Evolutionary conservation across 1,284 basidiomycete genomes (phyloP).

Genomic region (Athelia sp.): DNA sequence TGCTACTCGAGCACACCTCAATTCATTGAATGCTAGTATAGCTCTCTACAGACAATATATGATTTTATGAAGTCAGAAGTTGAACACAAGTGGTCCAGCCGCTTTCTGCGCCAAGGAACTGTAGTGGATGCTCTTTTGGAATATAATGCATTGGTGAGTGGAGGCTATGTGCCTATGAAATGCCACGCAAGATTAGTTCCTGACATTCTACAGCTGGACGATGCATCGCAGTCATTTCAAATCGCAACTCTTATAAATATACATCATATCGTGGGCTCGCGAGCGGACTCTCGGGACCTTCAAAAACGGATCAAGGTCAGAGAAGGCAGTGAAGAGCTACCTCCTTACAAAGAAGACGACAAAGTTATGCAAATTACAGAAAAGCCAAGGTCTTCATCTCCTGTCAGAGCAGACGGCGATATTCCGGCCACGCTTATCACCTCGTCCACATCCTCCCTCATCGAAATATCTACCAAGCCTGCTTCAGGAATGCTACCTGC

Average conservation of each 20-base stretch:
- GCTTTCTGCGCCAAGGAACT: slow-evolving; percentile 33
- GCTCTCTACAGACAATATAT: slow-evolving; percentile 28
- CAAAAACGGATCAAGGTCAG: background rate
- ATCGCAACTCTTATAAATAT: slow-evolving; percentile 45
- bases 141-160: slow-evolving; percentile 19
- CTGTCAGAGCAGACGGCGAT: too few species aligned
- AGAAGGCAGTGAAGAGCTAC: too few species aligned
- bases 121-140: slow-evolving; percentile 33
- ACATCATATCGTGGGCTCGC: slow-evolving; percentile 34
- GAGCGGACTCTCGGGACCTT: background rate
- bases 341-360: too few species aligned
- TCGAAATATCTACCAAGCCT: background rate
- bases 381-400: too few species aligned
- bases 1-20: background rate
- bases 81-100: slow-evolving; percentile 34
- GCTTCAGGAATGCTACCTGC: slow-evolving; percentile 7
- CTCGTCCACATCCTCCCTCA: background rate
- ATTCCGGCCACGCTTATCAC: background rate
- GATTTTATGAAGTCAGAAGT: slow-evolving; percentile 34
- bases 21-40: slow-evolving; percentile 17
- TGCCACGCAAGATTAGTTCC: too few species aligned
- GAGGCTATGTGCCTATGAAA: too few species aligned
- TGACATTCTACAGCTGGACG: slow-evolving; percentile 23
- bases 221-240: slow-evolving; percentile 46
- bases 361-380: too few species aligned